Conservation (phyloP, 805 yeast species). For the Candida sanyiensis region DNA sequence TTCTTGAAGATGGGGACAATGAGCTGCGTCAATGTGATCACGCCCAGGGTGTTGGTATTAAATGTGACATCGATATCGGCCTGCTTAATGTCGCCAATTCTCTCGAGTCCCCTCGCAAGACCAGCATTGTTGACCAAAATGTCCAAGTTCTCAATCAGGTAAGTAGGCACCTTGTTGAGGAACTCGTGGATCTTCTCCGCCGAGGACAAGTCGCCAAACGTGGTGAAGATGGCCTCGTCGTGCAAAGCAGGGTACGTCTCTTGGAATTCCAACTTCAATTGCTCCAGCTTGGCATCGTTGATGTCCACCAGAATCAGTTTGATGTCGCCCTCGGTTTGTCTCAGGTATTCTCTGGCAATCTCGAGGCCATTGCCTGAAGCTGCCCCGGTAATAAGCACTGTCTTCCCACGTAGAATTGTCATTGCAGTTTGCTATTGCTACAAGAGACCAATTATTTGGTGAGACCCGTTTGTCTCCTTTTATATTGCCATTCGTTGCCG, state of each 20-base stretch:
- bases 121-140: constrained; percentile 69
- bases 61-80: constrained; percentile 70
- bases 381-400: constrained; percentile 85
- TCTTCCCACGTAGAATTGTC: constrained; percentile 54
- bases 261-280: constrained; percentile 41
- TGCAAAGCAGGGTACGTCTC: constrained; percentile 39
- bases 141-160: constrained; percentile 53
- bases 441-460: too few species aligned
- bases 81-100: constrained; percentile 59
- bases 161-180: constrained; percentile 42
- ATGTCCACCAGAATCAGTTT: constrained; percentile 73
- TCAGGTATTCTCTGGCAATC: constrained; percentile 79
- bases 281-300: constrained; percentile 51
- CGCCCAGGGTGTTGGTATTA: constrained; percentile 79
- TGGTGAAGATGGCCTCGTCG: constrained; percentile 31
- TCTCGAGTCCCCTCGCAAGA: constrained; percentile 72
- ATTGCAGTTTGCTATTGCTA: neutral
- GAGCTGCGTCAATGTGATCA: constrained; percentile 76
- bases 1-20: constrained; percentile 61
- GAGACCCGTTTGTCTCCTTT: neutral
- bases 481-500: too few species aligned
- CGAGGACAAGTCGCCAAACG: constrained; percentile 52
- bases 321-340: constrained; percentile 58
- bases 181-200: constrained; percentile 46
- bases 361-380: constrained; percentile 92